A percentile compares a stretch with the other conserved stretches of the same genome.
Evolutionary conservation across 2,329 filamentous ascomycete genomes (phyloP).

Genomic region (Chaetomium strumarium): DNA sequence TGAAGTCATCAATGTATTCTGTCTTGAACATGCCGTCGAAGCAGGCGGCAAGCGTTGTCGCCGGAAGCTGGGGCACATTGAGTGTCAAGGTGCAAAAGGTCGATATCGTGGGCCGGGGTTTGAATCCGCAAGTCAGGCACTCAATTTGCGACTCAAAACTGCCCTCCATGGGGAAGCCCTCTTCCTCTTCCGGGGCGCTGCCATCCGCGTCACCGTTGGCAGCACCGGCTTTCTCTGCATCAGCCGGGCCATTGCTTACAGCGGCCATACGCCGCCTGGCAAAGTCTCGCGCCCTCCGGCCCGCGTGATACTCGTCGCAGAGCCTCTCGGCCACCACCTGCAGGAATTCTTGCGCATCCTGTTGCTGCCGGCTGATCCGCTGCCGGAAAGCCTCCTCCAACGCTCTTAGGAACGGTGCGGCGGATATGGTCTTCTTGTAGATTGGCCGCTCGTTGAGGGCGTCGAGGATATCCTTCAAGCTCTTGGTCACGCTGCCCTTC

Average conservation of each 20-base stretch:
- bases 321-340: conserved; percentile 89
- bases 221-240: background rate
- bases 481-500: conserved; percentile 74
- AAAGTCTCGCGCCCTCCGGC: conserved; percentile 62
- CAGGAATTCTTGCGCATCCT: conserved; percentile 95
- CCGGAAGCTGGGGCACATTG: conserved; percentile 77
- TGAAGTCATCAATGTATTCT: conserved; percentile 95
- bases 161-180: conserved; percentile 88
- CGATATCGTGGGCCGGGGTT: conserved; percentile 74
- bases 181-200: conserved; percentile 49
- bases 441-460: conserved; percentile 89
- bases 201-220: background rate
- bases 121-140: conserved; percentile 84
- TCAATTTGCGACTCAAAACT: conserved; percentile 91
- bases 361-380: conserved; percentile 87
- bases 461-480: conserved; percentile 88
- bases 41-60: conserved; percentile 77
- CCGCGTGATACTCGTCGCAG: conserved; percentile 90
- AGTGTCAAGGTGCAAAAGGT: conserved; percentile 89
- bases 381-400: conserved; percentile 84
- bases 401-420: conserved; percentile 73
- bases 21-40: conserved; percentile 93
- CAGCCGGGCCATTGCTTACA: background rate
- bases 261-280: conserved; percentile 37
- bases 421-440: conserved; percentile 88